These are phyloP conservation scores for Dorcoceras hygrometricum DNA, from an alignment of 257 asterid genomes.

Conservation along the genomic window DNA sequence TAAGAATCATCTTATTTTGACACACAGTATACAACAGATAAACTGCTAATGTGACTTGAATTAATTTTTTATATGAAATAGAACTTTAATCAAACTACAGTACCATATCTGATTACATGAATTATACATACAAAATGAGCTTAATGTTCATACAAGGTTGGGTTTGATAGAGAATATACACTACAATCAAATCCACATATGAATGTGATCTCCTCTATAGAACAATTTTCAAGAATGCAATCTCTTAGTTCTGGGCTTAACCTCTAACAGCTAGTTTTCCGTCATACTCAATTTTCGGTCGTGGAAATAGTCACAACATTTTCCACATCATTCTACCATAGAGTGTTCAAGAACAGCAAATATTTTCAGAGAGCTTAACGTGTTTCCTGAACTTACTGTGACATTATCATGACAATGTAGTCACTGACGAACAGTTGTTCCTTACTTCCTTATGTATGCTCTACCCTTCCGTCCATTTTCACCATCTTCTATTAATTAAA, in stretches of 20 bases:
- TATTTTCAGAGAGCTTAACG: constrained; percentile 48
- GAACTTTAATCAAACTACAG: neutral
- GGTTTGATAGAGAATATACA: neutral
- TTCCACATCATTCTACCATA: constrained; percentile 10
- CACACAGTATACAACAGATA: neutral
- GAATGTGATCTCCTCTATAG: neutral
- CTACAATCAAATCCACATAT: neutral
- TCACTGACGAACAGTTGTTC: neutral
- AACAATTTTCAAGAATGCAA: constrained; percentile 2
- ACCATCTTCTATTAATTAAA: neutral
- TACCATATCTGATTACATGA: neutral
- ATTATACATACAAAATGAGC: neutral
- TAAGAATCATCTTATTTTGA: neutral
- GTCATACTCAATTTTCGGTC: too few species aligned
- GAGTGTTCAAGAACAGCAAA: constrained; percentile 38
- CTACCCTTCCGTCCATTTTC: neutral
- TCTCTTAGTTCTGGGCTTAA: constrained; percentile 10
- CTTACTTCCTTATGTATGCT: neutral
- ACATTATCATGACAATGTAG: constrained; percentile 12
- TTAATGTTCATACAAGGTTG: neutral
- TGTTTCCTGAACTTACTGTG: constrained; percentile 54
- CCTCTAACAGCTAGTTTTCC: constrained; percentile 15
- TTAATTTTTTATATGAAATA: neutral
- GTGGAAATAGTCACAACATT: constrained; percentile 17
- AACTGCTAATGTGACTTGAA: neutral